Evolutionary conservation across 1,284 basidiomycete genomes (phyloP), one percentile per base, ranked within the genome.

Genomic region (Phaffia rhodozyma): DNA sequence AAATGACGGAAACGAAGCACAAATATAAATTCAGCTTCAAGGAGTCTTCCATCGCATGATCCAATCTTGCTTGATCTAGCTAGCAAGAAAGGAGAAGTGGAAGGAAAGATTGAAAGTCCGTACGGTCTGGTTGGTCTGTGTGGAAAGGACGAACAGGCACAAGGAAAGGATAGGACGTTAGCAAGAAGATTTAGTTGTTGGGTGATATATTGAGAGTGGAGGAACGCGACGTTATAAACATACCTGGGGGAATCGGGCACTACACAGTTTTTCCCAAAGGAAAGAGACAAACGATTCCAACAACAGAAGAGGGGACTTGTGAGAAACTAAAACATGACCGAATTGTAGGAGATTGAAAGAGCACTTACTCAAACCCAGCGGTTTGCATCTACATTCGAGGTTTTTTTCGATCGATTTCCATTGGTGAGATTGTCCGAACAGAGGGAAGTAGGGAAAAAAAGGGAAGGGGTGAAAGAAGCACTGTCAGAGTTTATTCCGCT

Each of bases 221-320:
- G 38, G 13, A 16, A 43, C 38, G 38, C 38, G 38, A 43, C 13
- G 16, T 48, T 16, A 61, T 53, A 47, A 16, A 23, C 48, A 23
- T 72, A 93, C 91, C 91, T 97, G 94, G 66, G 92, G 93, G 82
- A 96, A 96, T 69, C 91, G 89, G 73, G 89, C 90, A 86, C 70
- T 53, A 68, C 66, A 47, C 30, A 56, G 54, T 5, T 27, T 34
- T 49, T 55, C 18, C 55, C 55, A 20, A 38, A 21, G 13, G 16
- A 49, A 2, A 43, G 34, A 47, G 23, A 47, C 18, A 43, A 25
- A 34, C 55, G 34, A 43, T 3, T 20, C 21, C 34, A 57, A 7
- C 11, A 7, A 29, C 16, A 43, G 32, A 43, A 6, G 34, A 21
- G 21, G 6, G 9, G n/a, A 34, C 9, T 9, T 29, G 29, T 25